Percentiles rank a stretch among this genome's conserved stretches.
phyloP scores from a whole-genome alignment of 1,284 basidiomycete genomes.

The Moniliella sp. region DNA sequence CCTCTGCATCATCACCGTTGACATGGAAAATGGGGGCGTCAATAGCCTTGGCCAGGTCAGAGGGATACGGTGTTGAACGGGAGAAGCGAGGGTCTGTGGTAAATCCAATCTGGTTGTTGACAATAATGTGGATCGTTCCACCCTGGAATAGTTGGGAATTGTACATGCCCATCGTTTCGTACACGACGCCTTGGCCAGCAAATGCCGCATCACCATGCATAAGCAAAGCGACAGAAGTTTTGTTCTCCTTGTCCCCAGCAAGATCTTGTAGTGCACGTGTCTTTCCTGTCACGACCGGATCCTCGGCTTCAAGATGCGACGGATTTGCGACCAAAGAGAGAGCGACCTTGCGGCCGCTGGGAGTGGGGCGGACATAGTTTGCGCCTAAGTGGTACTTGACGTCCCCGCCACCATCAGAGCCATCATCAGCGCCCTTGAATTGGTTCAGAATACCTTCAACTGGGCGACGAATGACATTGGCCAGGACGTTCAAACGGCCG shows the following conservation, averaged over 20 bases:
- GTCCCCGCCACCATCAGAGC: conserved; percentile 53
- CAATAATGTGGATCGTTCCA: conserved; percentile 68
- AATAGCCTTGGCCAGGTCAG: conserved; percentile 71
- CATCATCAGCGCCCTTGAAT: conserved; percentile 46
- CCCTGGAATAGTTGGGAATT: conserved; percentile 78
- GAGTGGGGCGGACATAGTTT: conserved; percentile 93
- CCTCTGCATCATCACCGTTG: conserved; percentile 55
- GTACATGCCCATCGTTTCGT: conserved; percentile 65
- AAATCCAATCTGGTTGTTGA: conserved; percentile 56
- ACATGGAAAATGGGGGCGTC: conserved; percentile 71
- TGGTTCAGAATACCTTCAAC: conserved; percentile 95
- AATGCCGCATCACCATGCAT: conserved; percentile 75
- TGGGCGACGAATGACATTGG: conserved; percentile 93
- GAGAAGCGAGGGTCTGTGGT: conserved; percentile 62
- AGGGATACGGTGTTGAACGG: conserved; percentile 64
- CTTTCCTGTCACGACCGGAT: conserved; percentile 55
- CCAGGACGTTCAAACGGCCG: conserved; percentile 87
- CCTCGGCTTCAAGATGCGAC: conserved; percentile 66
- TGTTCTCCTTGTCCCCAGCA: conserved; percentile 52
- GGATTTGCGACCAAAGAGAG: conserved; percentile 66
- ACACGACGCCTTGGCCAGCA: conserved; percentile 67
- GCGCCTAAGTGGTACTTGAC: conserved; percentile 97
- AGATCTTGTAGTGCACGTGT: conserved; percentile 61
- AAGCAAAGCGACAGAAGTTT: conserved; percentile 54
- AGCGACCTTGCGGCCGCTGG: conserved; percentile 88